A percentile compares a stretch with the other conserved stretches of the same genome.
These are phyloP conservation scores for Alternaria burnsii DNA, from an alignment of 2,329 filamentous ascomycete genomes.

Conservation along the genomic window DNA sequence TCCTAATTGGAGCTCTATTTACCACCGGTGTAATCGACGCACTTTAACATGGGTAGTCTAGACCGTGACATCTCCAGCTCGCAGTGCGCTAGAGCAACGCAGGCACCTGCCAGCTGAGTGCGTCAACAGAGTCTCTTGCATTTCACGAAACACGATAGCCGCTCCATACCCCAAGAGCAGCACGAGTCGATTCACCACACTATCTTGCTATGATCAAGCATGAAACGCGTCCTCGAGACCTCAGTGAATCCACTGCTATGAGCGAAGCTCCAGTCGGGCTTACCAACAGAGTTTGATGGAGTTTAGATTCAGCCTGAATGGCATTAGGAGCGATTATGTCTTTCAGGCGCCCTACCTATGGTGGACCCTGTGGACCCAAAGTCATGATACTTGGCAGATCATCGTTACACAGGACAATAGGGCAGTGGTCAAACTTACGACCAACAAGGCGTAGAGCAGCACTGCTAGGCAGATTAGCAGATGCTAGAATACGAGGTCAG, in stretches of 20 bases:
- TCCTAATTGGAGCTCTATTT: neutral
- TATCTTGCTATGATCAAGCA: neutral
- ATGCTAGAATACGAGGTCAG: neutral
- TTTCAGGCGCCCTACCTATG: constrained; percentile 1
- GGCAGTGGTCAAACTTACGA: neutral
- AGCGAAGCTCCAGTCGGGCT: neutral
- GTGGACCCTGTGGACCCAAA: neutral
- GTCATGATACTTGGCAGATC: neutral
- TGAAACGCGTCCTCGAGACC: neutral
- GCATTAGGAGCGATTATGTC: no score
- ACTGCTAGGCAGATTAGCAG: neutral
- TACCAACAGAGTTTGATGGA: neutral
- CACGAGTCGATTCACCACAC: neutral
- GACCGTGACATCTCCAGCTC: neutral
- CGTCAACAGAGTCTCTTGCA: neutral
- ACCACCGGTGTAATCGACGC: neutral
- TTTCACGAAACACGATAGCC: neutral
- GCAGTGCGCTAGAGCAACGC: neutral
- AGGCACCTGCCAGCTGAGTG: neutral
- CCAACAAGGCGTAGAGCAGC: neutral
- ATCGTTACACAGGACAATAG: neutral
- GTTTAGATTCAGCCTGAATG: neutral
- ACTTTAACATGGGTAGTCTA: neutral
- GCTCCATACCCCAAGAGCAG: neutral
- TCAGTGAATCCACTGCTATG: neutral